A percentile compares a stretch with the other conserved stretches of the same genome.
Conservation (phyloP, 2,329 filamentous ascomycete genomes). For the Penicillium sp. region DNA sequence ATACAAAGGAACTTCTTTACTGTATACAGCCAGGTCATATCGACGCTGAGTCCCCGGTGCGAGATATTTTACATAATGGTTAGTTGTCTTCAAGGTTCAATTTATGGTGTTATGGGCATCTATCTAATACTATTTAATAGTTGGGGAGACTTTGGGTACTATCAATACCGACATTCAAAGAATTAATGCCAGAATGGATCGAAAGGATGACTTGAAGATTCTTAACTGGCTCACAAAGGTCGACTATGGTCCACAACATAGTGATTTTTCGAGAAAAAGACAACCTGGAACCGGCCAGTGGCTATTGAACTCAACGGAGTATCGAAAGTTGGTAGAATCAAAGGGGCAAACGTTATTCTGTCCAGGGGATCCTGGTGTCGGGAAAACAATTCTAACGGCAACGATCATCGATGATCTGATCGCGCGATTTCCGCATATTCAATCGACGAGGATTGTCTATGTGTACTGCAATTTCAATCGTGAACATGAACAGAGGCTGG, state of each 20-base stretch:
- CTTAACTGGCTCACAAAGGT: conserved; percentile 43
- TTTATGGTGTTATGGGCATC: background rate
- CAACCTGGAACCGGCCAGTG: conserved; percentile 43
- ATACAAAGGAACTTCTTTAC: conserved; percentile 9
- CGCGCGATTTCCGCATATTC: conserved; percentile 30
- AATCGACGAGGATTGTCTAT: conserved; percentile 40
- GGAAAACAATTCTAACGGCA: conserved; percentile 6
- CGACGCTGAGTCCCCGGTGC: background rate
- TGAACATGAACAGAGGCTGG: conserved; percentile 36
- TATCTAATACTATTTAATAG: background rate
- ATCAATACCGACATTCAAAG: background rate
- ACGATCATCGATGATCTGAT: conserved; percentile 2
- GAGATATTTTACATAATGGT: background rate
- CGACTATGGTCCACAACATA: conserved; percentile 42
- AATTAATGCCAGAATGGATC: background rate
- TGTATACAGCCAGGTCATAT: background rate
- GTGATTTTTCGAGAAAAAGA: conserved; percentile 36
- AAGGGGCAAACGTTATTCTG: conserved; percentile 1
- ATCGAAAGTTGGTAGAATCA: conserved; percentile 9
- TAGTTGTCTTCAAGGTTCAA: background rate
- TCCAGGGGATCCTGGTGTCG: conserved; percentile 8
- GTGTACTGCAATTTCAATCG: conserved; percentile 47
- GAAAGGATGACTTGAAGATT: conserved; percentile 9
- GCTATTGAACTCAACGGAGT: conserved; percentile 45
- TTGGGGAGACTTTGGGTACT: background rate